Evolutionary conservation across 73 alveolate species (phyloP).

Genomic region (Breviolum minutum): DNA sequence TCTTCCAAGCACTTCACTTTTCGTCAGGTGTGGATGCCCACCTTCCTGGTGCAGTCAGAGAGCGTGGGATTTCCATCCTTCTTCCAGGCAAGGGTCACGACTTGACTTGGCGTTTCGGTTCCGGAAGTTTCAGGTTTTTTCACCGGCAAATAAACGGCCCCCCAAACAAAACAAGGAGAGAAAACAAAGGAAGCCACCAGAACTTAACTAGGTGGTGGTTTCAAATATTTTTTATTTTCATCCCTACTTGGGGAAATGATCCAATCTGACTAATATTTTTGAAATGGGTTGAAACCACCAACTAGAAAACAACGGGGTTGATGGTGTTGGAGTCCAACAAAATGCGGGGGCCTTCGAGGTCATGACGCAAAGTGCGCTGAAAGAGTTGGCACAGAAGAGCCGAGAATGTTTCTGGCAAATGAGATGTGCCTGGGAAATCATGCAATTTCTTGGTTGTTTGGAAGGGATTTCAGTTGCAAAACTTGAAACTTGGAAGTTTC

Average conservation of each 20-base stretch:
- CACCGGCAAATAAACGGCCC: not conserved
- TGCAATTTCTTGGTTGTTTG: no score
- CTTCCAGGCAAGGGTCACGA: constrained; percentile 12
- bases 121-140: not conserved
- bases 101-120: no score
- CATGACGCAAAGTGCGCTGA: constrained; percentile 23
- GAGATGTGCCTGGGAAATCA: constrained; percentile 45
- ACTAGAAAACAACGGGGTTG: not conserved
- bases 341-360: constrained; percentile 3
- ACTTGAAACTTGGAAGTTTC: no score
- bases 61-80: not conserved
- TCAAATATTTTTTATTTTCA: no score
- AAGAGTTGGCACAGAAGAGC: constrained; percentile 16
- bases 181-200: not conserved
- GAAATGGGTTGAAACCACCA: no score
- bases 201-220: no score
- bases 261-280: no score
- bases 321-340: not conserved
- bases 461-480: no score
- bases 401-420: constrained; percentile 74
- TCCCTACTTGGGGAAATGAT: no score
- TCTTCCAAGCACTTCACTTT: no score
- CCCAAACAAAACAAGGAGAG: not conserved
- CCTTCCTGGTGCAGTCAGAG: not conserved
- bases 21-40: not conserved